Conservation (phyloP, 208 protist species). For the Wallacemonas collosoma region DNA sequence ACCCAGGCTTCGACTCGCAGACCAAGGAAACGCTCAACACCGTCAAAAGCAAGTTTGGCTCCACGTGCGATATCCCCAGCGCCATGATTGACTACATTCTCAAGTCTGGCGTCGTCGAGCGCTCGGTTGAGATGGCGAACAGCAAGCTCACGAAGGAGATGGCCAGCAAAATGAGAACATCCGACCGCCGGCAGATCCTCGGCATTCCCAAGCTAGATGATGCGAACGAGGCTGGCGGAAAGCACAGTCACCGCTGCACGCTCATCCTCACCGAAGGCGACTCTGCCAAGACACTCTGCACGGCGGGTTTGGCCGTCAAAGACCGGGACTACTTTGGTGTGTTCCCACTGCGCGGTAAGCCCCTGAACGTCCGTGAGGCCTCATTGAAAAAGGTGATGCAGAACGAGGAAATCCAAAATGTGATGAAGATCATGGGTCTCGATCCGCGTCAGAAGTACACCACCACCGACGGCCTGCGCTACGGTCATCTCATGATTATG, state of each 20-base stretch:
- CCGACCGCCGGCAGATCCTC: slow-evolving; percentile 81
- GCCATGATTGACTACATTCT: slow-evolving; percentile 95
- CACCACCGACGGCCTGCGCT: slow-evolving; percentile 93
- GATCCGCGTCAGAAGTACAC: slow-evolving; percentile 93
- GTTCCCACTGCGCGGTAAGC: slow-evolving; percentile 99
- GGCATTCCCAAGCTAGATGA: slow-evolving; percentile 99
- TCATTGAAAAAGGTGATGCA: slow-evolving; percentile 92
- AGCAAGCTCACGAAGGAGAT: slow-evolving; percentile 95
- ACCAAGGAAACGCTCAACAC: slow-evolving; percentile 99
- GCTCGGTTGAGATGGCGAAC: slow-evolving; percentile 95
- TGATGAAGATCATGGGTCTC: slow-evolving; percentile 97
- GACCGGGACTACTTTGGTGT: slow-evolving; percentile 99
- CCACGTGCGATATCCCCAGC: slow-evolving; percentile 93
- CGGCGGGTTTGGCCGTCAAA: slow-evolving; percentile 97
- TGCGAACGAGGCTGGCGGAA: slow-evolving; percentile 98
- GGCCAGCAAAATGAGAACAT: slow-evolving; percentile 72
- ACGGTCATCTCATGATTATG: slow-evolving; percentile 99
- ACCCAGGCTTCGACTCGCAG: slow-evolving; percentile 99
- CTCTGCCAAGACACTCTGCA: slow-evolving; percentile 98
- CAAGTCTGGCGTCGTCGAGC: slow-evolving; percentile 96
- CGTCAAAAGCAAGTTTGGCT: slow-evolving; percentile 96
- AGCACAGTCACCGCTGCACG: slow-evolving; percentile 96
- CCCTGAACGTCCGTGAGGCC: slow-evolving; percentile 99
- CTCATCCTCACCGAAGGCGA: slow-evolving; percentile 99
- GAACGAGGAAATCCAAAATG: slow-evolving; percentile 96